Percentiles rank a stretch among this genome's conserved stretches.
phyloP scores from a whole-genome alignment of 306 rosid genomes.

The Acacia confusa region DNA sequence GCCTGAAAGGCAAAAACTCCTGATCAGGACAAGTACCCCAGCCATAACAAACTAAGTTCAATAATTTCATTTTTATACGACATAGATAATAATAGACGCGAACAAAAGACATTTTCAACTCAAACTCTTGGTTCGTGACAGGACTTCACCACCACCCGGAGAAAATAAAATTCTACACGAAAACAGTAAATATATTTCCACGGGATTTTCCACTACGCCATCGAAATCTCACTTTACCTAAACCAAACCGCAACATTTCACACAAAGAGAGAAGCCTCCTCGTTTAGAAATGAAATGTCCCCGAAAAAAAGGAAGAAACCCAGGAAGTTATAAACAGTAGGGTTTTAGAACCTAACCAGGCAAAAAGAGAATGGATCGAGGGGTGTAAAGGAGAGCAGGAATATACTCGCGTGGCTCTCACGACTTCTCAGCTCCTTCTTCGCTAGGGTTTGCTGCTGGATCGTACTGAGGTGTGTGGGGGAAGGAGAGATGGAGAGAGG shows the following conservation, averaged over 20 bases:
- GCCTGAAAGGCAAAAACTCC: neutral
- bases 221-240: neutral
- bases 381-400: constrained; percentile 29
- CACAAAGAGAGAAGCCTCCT: neutral
- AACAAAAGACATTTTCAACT: neutral
- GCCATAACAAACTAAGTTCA: neutral
- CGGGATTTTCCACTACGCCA: neutral
- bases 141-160: neutral
- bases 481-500: constrained; percentile 1
- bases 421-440: constrained; percentile 44
- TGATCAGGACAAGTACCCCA: neutral
- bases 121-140: neutral
- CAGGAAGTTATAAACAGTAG: neutral
- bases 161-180: neutral
- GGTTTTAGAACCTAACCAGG: constrained; percentile 37
- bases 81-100: neutral
- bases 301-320: neutral
- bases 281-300: neutral
- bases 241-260: neutral
- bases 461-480: constrained; percentile 49
- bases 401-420: constrained; percentile 2
- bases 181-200: neutral
- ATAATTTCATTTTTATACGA: neutral
- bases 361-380: constrained; percentile 32
- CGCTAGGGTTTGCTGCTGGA: constrained; percentile 54